A percentile compares a stretch with the other conserved stretches of the same genome.
phyloP scores from a whole-genome alignment of 345 rosid genomes.

The Turnera subulata region DNA sequence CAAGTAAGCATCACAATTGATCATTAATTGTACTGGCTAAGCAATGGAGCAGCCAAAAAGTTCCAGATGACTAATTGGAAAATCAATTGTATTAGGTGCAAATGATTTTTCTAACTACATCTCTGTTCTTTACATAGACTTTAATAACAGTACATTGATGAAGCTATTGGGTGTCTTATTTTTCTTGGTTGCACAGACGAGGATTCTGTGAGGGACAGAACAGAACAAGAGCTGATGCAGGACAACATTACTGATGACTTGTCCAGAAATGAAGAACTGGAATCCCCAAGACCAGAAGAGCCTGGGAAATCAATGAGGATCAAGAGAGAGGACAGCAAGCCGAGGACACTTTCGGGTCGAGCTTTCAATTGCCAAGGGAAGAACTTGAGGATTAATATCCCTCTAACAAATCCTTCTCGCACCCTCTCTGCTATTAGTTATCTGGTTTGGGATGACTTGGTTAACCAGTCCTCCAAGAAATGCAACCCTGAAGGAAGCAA shows the following conservation, averaged over 20 bases:
- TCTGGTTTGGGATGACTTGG: constrained; percentile 65
- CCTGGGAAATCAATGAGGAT: constrained; percentile 34
- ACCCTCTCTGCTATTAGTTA: constrained; percentile 81
- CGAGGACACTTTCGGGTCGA: constrained; percentile 44
- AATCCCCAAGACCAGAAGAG: constrained; percentile 44
- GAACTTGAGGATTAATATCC: constrained; percentile 77
- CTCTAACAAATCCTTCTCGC: constrained; percentile 75
- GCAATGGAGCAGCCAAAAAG: too few relatives aligned
- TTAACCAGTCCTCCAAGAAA: constrained; percentile 65
- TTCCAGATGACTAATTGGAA: too few relatives aligned
- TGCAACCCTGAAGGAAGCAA: constrained; percentile 48
- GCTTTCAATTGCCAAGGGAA: constrained; percentile 70
- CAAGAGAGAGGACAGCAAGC: constrained; percentile 44
- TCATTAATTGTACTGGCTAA: too few relatives aligned
- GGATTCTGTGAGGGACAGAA: constrained; percentile 53
- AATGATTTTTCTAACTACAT: too few relatives aligned
- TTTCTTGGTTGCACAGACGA: constrained; percentile 51
- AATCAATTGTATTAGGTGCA: too few relatives aligned
- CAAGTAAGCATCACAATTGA: too few relatives aligned
- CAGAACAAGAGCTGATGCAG: constrained; percentile 51
- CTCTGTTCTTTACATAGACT: background rate
- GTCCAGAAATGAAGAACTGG: constrained; percentile 37
- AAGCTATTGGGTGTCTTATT: background rate
- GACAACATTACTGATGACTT: constrained; percentile 39
- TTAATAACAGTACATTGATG: background rate